These are phyloP conservation scores for Fraxinus sp. DNA, from an alignment of 305 asterid species.

Conservation along the genomic window DNA sequence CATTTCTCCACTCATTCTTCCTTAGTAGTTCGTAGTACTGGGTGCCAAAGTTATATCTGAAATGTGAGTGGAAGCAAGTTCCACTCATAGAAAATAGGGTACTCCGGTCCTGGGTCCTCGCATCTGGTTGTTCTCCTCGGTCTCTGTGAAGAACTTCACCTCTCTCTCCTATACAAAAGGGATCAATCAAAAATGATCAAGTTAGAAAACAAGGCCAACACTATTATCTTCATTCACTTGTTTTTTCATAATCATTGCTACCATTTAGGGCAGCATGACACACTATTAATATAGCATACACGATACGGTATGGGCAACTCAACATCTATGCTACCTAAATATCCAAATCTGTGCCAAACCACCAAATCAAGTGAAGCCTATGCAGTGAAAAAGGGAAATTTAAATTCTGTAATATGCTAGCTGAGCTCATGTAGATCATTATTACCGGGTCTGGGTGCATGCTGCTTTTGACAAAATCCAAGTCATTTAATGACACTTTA, in stretches of 20 bases:
- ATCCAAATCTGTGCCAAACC: neutral
- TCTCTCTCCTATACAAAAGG: conserved; percentile 61
- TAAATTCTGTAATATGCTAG: neutral
- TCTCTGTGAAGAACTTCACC: conserved; percentile 96
- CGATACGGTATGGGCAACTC: neutral
- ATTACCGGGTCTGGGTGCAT: neutral
- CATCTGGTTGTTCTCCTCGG: conserved; percentile 99
- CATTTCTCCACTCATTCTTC: conserved; percentile 5
- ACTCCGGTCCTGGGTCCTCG: conserved; percentile 98
- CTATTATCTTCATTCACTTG: neutral
- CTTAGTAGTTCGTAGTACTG: neutral
- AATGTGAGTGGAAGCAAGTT: neutral
- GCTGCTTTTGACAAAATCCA: neutral
- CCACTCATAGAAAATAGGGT: conserved; percentile 76
- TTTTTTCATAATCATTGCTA: neutral
- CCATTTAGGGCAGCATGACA: neutral
- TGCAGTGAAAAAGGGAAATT: neutral
- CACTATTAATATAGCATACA: neutral
- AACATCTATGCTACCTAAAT: neutral
- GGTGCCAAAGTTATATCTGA: conserved; percentile 14
- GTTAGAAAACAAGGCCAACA: neutral
- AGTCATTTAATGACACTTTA: neutral
- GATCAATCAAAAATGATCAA: neutral
- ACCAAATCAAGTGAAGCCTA: neutral
- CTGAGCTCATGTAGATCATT: neutral